Percentiles rank a stretch among this genome's conserved stretches.
These are phyloP conservation scores for Tylopilus sp. DNA, from an alignment of 1,284 basidiomycete species.

Conservation along the genomic window DNA sequence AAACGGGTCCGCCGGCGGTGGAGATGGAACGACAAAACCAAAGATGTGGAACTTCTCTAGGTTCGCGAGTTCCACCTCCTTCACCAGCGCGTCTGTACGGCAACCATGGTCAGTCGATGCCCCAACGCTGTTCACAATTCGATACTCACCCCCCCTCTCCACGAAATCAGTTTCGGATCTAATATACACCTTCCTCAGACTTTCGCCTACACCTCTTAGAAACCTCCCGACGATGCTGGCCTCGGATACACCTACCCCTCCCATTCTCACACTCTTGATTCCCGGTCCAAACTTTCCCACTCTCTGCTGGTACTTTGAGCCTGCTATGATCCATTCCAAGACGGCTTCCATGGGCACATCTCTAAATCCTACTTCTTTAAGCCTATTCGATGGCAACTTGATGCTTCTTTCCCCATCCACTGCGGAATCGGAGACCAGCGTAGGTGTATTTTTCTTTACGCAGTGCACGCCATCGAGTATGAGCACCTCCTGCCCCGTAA, in stretches of 20 bases:
- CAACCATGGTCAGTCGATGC: slow-evolving; percentile 7
- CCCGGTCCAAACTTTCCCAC: slow-evolving; percentile 3
- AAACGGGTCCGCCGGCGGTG: slow-evolving; percentile 25
- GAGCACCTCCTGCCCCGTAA: slow-evolving; percentile 26
- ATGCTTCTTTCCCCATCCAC: slow-evolving; percentile 9
- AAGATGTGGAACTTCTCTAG: slow-evolving; percentile 31
- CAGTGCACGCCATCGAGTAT: slow-evolving; percentile 31
- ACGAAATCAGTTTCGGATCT: slow-evolving; percentile 33
- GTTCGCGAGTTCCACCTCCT: slow-evolving; percentile 27
- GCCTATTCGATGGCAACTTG: slow-evolving; percentile 18
- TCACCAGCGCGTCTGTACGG: slow-evolving; percentile 25
- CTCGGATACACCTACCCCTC: slow-evolving; percentile 27
- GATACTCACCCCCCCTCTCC: slow-evolving; percentile 29
- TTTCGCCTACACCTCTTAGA: slow-evolving; percentile 18
- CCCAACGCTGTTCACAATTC: neutral
- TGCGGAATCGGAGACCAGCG: slow-evolving; percentile 6
- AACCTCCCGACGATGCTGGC: slow-evolving; percentile 28
- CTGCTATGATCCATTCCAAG: slow-evolving; percentile 29
- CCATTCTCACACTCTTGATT: slow-evolving; percentile 28
- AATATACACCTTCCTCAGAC: slow-evolving; percentile 26
- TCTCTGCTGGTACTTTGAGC: slow-evolving; percentile 11
- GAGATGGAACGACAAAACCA: slow-evolving; percentile 32
- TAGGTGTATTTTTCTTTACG: slow-evolving; percentile 15
- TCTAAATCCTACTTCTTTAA: slow-evolving; percentile 30
- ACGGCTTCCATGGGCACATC: slow-evolving; percentile 20